phyloP scores from a whole-genome alignment of 768 basidiomycete genomes.

The Kwoniella bestiolae region DNA sequence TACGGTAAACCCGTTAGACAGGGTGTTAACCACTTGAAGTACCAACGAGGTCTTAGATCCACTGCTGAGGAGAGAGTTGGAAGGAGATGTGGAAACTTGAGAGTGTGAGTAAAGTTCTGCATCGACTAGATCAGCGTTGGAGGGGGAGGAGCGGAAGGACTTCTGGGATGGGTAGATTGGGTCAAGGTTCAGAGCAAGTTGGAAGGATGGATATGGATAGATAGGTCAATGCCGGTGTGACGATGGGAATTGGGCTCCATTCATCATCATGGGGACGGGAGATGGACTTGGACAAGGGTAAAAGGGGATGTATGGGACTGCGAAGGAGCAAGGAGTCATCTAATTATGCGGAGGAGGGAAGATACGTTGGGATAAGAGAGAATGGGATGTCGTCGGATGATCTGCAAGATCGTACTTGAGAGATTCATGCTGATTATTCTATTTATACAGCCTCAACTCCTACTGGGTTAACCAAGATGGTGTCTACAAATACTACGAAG shows the following conservation, averaged over 20 bases:
- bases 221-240: too few species aligned
- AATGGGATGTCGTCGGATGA: too few species aligned
- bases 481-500: slow-evolving; percentile 98
- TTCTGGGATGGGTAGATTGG: too few species aligned
- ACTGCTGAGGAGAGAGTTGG: slow-evolving; percentile 99
- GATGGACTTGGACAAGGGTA: too few species aligned
- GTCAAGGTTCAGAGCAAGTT: too few species aligned
- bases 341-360: too few species aligned
- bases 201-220: too few species aligned
- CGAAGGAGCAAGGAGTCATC: too few species aligned
- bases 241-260: too few species aligned
- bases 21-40: slow-evolving; percentile 97
- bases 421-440: slow-evolving; percentile 13
- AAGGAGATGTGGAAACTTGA: slow-evolving; percentile 90
- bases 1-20: slow-evolving; percentile 99
- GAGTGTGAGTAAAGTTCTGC: slow-evolving; percentile 63
- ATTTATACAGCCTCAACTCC: slow-evolving; percentile 61
- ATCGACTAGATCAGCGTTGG: background rate
- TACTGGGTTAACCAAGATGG: slow-evolving; percentile 99
- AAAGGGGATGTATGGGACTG: too few species aligned
- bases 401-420: background rate
- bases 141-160: background rate
- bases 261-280: too few species aligned
- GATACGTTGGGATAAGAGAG: too few species aligned
- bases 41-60: slow-evolving; percentile 87